Evolutionary conservation across 1,284 basidiomycete species (phyloP), one percentile per base, ranked within the genome.

Genomic region (Apiotrichum montevideense): DNA sequence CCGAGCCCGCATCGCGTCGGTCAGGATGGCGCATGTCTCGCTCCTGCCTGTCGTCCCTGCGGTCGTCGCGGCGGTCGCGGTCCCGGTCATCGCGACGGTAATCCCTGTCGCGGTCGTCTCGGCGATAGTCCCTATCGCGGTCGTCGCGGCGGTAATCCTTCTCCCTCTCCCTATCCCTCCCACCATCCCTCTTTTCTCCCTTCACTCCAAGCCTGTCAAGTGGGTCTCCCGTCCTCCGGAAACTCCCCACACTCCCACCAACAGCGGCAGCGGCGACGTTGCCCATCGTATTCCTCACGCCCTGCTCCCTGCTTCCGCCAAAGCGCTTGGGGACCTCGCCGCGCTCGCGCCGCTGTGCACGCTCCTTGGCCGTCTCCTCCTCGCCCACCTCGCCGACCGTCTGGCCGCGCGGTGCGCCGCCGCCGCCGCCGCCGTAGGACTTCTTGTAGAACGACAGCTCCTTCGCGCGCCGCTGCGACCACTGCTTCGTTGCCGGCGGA

Each of bases 371-470:
- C 10, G 67, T 59, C 53, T 70, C 66, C 44, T 59, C 58, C 39
- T 63, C 62, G 11, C 54, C 63, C n/a, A 54, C 37, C 10, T 57
- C 54, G 5, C 39, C 47, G 35, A 50, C 47, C 1, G 51, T 43
- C 11, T 39, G 44, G 2, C 40, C 29, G 4, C 40, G 6, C 6
- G 52, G 29, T 11, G 58, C 51, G 9, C 37, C 51, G 29, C 53
- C 51, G 41, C 57, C 56, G 13, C 50, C 54, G 42, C 42, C 52
- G 15, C 43, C 35, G 40, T 6, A 29, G 29, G 47, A 49, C 53
- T 73, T 73, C 57, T 78, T 78, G 71, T 78, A 78, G 57, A 78
- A 74, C n/a, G 71, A 73, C 47, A 78, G 66, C 54, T 77, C 72
- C 58, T 72, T 72, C 3, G 73, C 66, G 42, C 64, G 55, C 4